Evolutionary conservation across 2,329 filamentous ascomycete genomes (phyloP), one percentile per base, ranked within the genome.

Genomic region (Cytospora schulzeri): DNA sequence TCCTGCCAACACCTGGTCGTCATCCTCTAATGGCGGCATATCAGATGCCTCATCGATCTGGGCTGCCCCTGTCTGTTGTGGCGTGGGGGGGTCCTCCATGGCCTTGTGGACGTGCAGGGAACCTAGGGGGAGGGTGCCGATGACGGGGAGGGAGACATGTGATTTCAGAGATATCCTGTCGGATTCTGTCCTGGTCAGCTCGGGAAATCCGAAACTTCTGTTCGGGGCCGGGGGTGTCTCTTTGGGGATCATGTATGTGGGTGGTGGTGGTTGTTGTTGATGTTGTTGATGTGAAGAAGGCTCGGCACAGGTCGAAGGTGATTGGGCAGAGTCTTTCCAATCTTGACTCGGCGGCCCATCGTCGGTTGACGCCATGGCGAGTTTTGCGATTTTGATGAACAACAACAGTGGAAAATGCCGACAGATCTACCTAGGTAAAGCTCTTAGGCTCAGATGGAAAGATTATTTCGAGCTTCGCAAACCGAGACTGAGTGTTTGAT

Each of bases 121-220:
- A 7, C 81, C 81, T 33, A 80, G 69, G 15, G 81, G 79, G 62
- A 77, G 70, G 1, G 73, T 71, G n/a, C 79, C 78, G 26, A 77
- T 74, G 31, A 75, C 76, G 8, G 72, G 71, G 4, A 80, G 71
- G 12, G 78, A 80, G 58, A 73, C 71, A 67, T 75, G 72, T 6
- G 78, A 80, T 55, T 52, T 57, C 33, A 70, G 62, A 8, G 71
- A 72, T 26, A 60, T 28, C 48, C 63, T 53, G 48, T 66, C 73
- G 62, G 77, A 78, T 68, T 76, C 69, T 61, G 77, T 77, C 69
- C 77, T 79, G 57, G 72, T 69, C 66, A 79, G 66, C 24, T 67
- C 71, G 35, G 70, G 69, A 7, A 70, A 66, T 31, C 63, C 55
- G 22, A 65, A 67, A 53, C 56, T 64, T 50, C 62, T 45, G 17